phyloP scores from a whole-genome alignment of 1,284 basidiomycete species.

The Pseudozyma tsukubaensis region DNA sequence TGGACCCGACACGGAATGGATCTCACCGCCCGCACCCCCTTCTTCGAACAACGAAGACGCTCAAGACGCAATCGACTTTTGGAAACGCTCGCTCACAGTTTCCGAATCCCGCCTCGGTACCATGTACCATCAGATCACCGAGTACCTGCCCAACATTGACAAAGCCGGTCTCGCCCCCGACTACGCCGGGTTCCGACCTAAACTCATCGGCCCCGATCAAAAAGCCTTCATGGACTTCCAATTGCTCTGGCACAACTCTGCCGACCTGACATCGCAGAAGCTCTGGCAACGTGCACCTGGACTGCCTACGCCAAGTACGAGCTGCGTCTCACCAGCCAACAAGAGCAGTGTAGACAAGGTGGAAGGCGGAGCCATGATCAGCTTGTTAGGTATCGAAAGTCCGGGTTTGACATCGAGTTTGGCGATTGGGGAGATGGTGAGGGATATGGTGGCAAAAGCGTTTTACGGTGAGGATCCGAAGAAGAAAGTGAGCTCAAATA shows the following conservation, averaged over 20 bases:
- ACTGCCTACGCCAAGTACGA: conserved; percentile 17
- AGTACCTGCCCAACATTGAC: conserved; percentile 80
- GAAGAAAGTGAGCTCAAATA: conserved; percentile 15
- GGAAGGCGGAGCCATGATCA: conserved; percentile 57
- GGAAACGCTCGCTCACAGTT: conserved; percentile 45
- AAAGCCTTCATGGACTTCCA: conserved; percentile 85
- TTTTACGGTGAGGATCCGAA: conserved; percentile 67
- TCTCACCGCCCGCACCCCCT: conserved; percentile 63
- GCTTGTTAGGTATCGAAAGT: conserved; percentile 73
- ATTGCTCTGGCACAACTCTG: conserved; percentile 67
- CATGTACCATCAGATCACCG: conserved; percentile 60
- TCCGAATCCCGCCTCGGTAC: conserved; percentile 51
- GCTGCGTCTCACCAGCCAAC: conserved; percentile 18
- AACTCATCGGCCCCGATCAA: conserved; percentile 78
- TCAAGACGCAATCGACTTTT: conserved; percentile 52
- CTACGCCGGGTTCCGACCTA: conserved; percentile 92
- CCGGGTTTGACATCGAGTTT: conserved; percentile 73
- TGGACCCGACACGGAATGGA: conserved; percentile 94
- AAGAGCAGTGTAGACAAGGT: conserved; percentile 8
- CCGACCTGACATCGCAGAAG: conserved; percentile 42
- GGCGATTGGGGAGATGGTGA: conserved; percentile 72
- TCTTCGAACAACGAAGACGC: background rate
- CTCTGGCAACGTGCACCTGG: conserved; percentile 59
- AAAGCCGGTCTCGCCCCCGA: conserved; percentile 81
- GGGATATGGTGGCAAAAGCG: conserved; percentile 68